phyloP scores from a whole-genome alignment of 2,329 filamentous ascomycete species.

The Stachybotrys chartarum region DNA sequence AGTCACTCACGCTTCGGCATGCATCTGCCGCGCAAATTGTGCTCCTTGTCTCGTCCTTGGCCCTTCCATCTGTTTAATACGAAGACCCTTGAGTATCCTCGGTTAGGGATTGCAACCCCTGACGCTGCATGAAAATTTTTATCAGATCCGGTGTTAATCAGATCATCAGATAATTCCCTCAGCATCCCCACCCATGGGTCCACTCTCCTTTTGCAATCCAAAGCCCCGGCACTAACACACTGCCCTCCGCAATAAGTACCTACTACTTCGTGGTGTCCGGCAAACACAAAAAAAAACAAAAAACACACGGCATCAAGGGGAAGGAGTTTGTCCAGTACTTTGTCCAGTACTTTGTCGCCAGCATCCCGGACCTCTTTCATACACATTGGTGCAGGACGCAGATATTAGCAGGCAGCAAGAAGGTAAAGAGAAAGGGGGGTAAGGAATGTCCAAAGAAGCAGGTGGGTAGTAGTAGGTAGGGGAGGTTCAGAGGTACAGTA shows the following conservation, averaged over 20 bases:
- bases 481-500: neutral
- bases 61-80: neutral
- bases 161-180: slow-evolving; percentile 48
- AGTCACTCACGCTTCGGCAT: neutral
- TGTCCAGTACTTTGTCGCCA: neutral
- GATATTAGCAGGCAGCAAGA: too few relatives aligned
- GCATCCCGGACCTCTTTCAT: too few relatives aligned
- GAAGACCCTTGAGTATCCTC: neutral
- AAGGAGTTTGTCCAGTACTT: neutral
- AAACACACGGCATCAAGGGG: too few relatives aligned
- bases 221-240: neutral
- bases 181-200: slow-evolving; percentile 3
- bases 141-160: slow-evolving; percentile 41
- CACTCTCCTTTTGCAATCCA: neutral
- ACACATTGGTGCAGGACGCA: too few relatives aligned
- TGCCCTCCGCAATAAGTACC: neutral
- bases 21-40: neutral
- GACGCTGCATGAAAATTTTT: slow-evolving; percentile 15
- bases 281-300: neutral
- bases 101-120: neutral
- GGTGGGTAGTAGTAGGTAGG: neutral
- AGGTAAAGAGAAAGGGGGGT: too few relatives aligned
- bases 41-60: neutral
- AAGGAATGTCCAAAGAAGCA: too few relatives aligned
- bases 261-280: neutral